Evolutionary conservation across 2,329 filamentous ascomycete genomes (phyloP).

Genomic region (Mariannaea elegans): DNA sequence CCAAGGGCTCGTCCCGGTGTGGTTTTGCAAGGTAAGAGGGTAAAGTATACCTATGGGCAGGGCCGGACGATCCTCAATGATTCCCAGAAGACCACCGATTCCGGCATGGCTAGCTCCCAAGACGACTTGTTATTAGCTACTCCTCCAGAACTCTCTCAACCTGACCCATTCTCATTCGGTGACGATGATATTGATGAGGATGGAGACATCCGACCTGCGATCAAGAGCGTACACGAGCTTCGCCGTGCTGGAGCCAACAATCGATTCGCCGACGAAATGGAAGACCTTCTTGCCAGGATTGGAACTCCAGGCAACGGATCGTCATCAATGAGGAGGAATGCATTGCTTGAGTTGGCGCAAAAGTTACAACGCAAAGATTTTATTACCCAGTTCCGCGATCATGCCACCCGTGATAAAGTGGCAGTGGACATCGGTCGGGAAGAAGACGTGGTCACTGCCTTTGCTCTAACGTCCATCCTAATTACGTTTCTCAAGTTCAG

Average conservation of each 20-base stretch:
- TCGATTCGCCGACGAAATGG: slow-evolving; percentile 71
- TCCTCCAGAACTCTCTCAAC: slow-evolving; percentile 32
- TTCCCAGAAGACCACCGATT: slow-evolving; percentile 38
- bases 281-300: slow-evolving; percentile 70
- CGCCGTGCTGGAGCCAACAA: slow-evolving; percentile 73
- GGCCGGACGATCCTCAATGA: slow-evolving; percentile 42
- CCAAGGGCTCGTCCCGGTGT: slow-evolving; percentile 38
- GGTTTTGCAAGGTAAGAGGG: slow-evolving; percentile 42
- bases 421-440: slow-evolving; percentile 69
- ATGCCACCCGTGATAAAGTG: slow-evolving; percentile 75
- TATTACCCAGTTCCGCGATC: slow-evolving; percentile 75
- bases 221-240: slow-evolving; percentile 72
- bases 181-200: slow-evolving; percentile 49
- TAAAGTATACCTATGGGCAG: slow-evolving; percentile 49
- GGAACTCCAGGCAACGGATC: slow-evolving; percentile 57
- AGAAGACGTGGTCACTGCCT: slow-evolving; percentile 68
- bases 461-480: slow-evolving; percentile 70
- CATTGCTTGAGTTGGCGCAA: slow-evolving; percentile 66
- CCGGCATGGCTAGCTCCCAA: slow-evolving; percentile 32
- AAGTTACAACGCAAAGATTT: slow-evolving; percentile 71
- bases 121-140: slow-evolving; percentile 37
- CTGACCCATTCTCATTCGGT: slow-evolving; percentile 38
- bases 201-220: slow-evolving; percentile 57
- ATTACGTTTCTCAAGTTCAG: slow-evolving; percentile 68
- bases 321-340: slow-evolving; percentile 64